Percentiles rank a stretch among this genome's conserved stretches.
These are phyloP conservation scores for Aspergillus sp. DNA, from an alignment of 2,329 filamentous ascomycete genomes.

Conservation along the genomic window DNA sequence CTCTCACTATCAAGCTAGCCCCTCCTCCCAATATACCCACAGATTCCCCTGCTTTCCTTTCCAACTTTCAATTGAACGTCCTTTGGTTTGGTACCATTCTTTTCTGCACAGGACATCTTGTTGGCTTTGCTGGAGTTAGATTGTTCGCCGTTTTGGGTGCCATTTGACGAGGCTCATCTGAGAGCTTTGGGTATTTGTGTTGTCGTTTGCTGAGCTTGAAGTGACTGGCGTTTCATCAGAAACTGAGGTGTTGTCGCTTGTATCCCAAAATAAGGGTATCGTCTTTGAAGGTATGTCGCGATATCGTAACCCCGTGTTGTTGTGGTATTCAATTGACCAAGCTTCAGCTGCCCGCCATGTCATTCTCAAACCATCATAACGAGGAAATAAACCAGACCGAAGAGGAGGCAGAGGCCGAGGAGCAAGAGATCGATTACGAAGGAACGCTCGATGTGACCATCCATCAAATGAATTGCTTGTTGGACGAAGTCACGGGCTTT, in stretches of 20 bases:
- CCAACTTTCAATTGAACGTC: not conserved
- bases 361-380: not conserved
- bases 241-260: not conserved
- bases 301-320: not conserved
- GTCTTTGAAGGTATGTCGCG: not conserved
- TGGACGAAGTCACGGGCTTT: not conserved
- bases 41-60: not conserved
- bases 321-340: not conserved
- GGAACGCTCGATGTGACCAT: not conserved
- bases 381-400: not conserved
- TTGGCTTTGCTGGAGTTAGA: not conserved
- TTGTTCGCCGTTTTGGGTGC: not conserved
- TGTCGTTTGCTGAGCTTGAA: not conserved
- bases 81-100: not conserved
- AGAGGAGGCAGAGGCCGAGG: not conserved
- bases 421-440: not conserved
- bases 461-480: not conserved
- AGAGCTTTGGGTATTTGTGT: not conserved
- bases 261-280: not conserved
- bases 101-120: not conserved
- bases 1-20: not conserved
- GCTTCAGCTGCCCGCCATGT: not conserved
- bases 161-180: not conserved
- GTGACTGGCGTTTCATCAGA: not conserved
- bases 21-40: not conserved